Percentiles rank a stretch among this genome's conserved stretches.
These are phyloP conservation scores for Pneumocystis canis DNA, from an alignment of 1,139 yeast species.

Conservation along the genomic window DNA sequence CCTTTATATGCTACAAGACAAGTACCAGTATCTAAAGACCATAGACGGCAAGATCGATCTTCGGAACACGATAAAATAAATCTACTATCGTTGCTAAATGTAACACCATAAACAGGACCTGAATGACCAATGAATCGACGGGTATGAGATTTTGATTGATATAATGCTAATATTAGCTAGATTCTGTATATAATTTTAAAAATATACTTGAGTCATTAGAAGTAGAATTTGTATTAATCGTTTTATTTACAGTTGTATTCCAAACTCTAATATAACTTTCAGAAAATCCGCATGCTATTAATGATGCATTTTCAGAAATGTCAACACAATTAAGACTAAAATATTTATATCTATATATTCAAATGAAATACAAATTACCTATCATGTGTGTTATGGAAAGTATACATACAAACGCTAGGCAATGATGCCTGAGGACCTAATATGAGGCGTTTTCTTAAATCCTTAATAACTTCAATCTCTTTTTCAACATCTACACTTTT, in stretches of 20 bases:
- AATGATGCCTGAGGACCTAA: conserved; percentile 59
- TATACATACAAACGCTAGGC: conserved; percentile 96
- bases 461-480: conserved; percentile 65
- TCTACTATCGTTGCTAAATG: conserved; percentile 81
- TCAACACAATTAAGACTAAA: conserved; percentile 55
- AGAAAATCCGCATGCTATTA: conserved; percentile 88
- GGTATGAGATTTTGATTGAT: conserved; percentile 9
- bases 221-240: conserved; percentile 36
- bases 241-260: conserved; percentile 81
- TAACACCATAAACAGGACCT: conserved; percentile 82
- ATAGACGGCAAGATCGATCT: conserved; percentile 78
- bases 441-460: conserved; percentile 59
- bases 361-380: conserved; percentile 20
- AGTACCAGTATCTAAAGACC: conserved; percentile 70
- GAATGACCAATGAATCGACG: conserved; percentile 77
- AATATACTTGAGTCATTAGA: conserved; percentile 12
- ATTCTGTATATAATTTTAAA: not conserved
- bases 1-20: conserved; percentile 69
- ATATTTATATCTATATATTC: not conserved
- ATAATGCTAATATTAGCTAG: conserved; percentile 2
- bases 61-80: conserved; percentile 74
- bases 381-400: conserved; percentile 80
- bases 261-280: conserved; percentile 82
- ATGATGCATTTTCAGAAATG: conserved; percentile 72
- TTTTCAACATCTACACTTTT: conserved; percentile 66